Percentiles rank a stretch among this genome's conserved stretches.
Evolutionary conservation across 2,329 filamentous ascomycete genomes (phyloP).

Genomic region (Hypomyces rosellus): DNA sequence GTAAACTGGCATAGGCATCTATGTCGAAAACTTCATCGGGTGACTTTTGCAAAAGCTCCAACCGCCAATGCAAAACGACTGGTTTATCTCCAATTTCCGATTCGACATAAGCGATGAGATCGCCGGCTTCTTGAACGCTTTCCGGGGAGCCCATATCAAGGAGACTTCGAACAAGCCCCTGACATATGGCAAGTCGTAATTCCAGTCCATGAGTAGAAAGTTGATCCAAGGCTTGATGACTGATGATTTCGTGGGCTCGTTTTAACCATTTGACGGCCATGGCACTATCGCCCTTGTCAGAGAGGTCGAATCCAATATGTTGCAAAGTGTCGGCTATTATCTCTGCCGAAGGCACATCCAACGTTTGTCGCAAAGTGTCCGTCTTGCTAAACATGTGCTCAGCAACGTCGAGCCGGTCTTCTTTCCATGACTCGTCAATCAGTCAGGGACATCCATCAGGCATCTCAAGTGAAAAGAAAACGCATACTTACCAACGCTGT

Average conservation of each 20-base stretch:
- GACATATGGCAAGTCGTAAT: constrained; percentile 59
- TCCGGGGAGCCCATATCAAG: constrained; percentile 42
- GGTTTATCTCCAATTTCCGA: constrained; percentile 57
- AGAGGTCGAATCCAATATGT: constrained; percentile 60
- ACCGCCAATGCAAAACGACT: constrained; percentile 58
- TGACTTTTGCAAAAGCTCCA: constrained; percentile 55
- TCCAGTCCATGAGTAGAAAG: constrained; percentile 56
- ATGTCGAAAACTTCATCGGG: constrained; percentile 43
- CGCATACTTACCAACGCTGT: constrained; percentile 53
- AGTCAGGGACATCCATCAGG: constrained; percentile 14
- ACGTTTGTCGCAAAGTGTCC: constrained; percentile 28
- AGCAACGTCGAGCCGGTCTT: constrained; percentile 65
- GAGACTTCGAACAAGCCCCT: constrained; percentile 52
- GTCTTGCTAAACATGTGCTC: constrained; percentile 69
- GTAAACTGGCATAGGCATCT: constrained; percentile 42
- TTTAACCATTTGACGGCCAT: constrained; percentile 67
- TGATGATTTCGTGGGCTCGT: constrained; percentile 56
- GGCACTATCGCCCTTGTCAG: constrained; percentile 44
- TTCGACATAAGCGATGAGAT: constrained; percentile 56
- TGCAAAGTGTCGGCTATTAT: constrained; percentile 61
- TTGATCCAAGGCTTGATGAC: constrained; percentile 45
- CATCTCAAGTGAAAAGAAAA: background rate
- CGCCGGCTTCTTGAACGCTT: constrained; percentile 44
- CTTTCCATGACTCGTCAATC: constrained; percentile 60
- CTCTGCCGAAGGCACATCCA: constrained; percentile 50